These are phyloP conservation scores for Neurospora terricola DNA, from an alignment of 495 filamentous ascomycete genomes.

Conservation along the genomic window DNA sequence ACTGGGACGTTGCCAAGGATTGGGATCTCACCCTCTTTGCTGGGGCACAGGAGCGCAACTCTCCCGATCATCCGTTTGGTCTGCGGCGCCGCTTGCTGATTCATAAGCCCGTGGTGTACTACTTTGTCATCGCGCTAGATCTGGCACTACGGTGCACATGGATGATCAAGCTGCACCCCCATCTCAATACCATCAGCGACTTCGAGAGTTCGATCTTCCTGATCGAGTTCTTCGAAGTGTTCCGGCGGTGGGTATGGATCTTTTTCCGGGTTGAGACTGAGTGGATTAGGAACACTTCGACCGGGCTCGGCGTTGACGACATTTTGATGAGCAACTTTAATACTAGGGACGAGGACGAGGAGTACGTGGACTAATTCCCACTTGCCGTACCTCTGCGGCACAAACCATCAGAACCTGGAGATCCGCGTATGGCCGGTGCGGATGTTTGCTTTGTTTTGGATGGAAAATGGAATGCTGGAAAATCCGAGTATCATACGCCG, in stretches of 20 bases:
- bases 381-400: not conserved
- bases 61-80: constrained; percentile 62
- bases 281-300: constrained; percentile 48
- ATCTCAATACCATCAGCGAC: constrained; percentile 71
- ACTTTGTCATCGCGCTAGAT: constrained; percentile 69
- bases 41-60: constrained; percentile 30
- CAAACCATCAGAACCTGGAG: not conserved
- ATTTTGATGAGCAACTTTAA: constrained; percentile 37
- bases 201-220: constrained; percentile 76
- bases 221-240: constrained; percentile 78
- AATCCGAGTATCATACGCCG: not conserved
- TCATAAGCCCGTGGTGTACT: constrained; percentile 59
- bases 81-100: constrained; percentile 66
- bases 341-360: constrained; percentile 30
- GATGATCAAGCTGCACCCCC: constrained; percentile 72
- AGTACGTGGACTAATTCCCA: constrained; percentile 8
- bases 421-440: not conserved
- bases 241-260: constrained; percentile 90
- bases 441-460: not conserved
- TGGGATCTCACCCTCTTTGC: constrained; percentile 89
- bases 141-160: constrained; percentile 79
- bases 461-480: not conserved
- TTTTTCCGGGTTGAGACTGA: constrained; percentile 93
- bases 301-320: constrained; percentile 30
- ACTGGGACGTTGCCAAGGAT: constrained; percentile 94